These are phyloP conservation scores for Arthroderma uncinatum DNA, from an alignment of 2,329 filamentous ascomycete species.

Conservation along the genomic window DNA sequence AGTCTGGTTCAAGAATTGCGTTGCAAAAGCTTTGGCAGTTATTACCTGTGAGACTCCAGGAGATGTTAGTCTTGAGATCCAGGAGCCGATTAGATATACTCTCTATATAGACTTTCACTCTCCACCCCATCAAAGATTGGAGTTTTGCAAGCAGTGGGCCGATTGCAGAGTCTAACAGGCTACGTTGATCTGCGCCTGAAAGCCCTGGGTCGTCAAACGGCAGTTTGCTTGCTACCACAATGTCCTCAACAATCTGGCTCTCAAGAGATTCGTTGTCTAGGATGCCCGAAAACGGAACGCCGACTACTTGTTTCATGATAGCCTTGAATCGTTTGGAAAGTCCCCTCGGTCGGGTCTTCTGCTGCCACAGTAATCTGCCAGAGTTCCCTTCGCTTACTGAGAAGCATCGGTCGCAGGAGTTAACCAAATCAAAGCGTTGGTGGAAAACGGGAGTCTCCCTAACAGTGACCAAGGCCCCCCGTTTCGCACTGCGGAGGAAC, in stretches of 20 bases:
- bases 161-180: too few species aligned
- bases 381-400: neutral
- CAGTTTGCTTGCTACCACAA: too few species aligned
- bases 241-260: too few species aligned
- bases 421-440: too few species aligned
- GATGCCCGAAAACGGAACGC: slow-evolving; percentile 25
- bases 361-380: too few species aligned
- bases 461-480: too few species aligned
- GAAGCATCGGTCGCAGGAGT: neutral
- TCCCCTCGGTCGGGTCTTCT: slow-evolving; percentile 15
- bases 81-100: slow-evolving; percentile 24
- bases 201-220: too few species aligned
- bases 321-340: slow-evolving; percentile 23
- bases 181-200: too few species aligned
- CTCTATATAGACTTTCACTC: slow-evolving; percentile 20
- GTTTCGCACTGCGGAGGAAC: too few species aligned
- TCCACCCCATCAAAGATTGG: slow-evolving; percentile 14
- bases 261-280: too few species aligned
- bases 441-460: too few species aligned
- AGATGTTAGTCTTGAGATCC: slow-evolving; percentile 19
- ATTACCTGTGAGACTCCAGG: slow-evolving; percentile 27
- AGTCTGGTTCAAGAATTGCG: slow-evolving; percentile 23
- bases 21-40: slow-evolving; percentile 34
- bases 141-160: slow-evolving; percentile 14
- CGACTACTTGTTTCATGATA: slow-evolving; percentile 35